Evolutionary conservation across 371 early-diverging fungal species (phyloP).

Genomic region (Actinomortierella ambigua): DNA sequence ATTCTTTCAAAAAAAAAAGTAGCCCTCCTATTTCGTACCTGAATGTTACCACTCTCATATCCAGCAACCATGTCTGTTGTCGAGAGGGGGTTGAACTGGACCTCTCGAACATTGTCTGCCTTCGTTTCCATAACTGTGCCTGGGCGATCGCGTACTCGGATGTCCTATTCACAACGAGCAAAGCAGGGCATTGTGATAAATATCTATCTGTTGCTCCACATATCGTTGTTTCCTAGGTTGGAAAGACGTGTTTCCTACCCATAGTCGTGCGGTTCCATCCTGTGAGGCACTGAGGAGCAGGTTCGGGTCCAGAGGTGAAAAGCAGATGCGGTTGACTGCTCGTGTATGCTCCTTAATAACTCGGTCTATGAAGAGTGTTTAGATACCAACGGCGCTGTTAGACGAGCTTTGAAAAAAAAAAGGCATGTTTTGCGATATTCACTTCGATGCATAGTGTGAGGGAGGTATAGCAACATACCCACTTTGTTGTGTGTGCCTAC

Average conservation of each 20-base stretch:
- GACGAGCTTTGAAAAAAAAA: too few relatives aligned
- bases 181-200: background rate
- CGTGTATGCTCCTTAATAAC: slow-evolving; percentile 79
- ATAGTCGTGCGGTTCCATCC: slow-evolving; percentile 80
- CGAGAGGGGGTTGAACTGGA: slow-evolving; percentile 75
- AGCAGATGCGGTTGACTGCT: slow-evolving; percentile 81
- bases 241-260: slow-evolving; percentile 57
- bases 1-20: background rate
- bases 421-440: background rate
- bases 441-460: slow-evolving; percentile 7
- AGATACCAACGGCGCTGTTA: background rate
- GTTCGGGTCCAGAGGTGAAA: slow-evolving; percentile 73
- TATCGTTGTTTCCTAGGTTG: background rate
- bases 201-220: background rate
- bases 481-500: slow-evolving; percentile 51
- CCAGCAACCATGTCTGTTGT: slow-evolving; percentile 79
- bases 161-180: slow-evolving; percentile 57
- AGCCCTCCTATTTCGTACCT: slow-evolving; percentile 48
- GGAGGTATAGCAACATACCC: slow-evolving; percentile 30
- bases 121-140: slow-evolving; percentile 74
- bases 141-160: slow-evolving; percentile 62
- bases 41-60: slow-evolving; percentile 88
- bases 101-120: slow-evolving; percentile 85
- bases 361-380: slow-evolving; percentile 52
- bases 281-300: slow-evolving; percentile 81